Conservation (phyloP, 345 rosid species). For the Mercurialis annua region DNA sequence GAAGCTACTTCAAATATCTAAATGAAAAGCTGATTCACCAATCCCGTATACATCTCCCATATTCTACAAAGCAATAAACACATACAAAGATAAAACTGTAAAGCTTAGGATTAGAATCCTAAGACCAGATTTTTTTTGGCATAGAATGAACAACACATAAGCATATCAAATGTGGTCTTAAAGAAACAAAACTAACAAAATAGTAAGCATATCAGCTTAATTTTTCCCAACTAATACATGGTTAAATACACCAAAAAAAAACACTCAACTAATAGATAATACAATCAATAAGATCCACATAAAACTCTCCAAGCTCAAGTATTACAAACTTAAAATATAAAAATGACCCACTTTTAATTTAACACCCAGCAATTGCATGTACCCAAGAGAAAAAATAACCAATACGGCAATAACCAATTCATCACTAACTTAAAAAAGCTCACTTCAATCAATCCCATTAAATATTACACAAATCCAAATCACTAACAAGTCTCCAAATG, state of each 20-base stretch:
- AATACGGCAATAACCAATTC: not conserved
- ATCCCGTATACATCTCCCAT: not conserved
- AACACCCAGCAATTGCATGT: slow-evolving; percentile 14
- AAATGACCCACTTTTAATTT: slow-evolving; percentile 9
- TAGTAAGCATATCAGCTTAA: not conserved
- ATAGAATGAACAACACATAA: not conserved
- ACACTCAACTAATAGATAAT: not conserved
- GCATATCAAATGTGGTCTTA: not conserved
- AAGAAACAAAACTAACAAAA: not conserved
- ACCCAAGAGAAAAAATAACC: not conserved
- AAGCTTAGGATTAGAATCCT: not conserved
- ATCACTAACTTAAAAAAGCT: slow-evolving; percentile 21
- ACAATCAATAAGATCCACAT: slow-evolving; percentile 19
- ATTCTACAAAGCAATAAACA: not conserved
- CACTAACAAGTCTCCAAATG: slow-evolving; percentile 10
- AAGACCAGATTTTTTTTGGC: not conserved
- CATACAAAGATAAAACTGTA: not conserved
- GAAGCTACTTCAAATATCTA: not conserved
- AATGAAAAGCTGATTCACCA: not conserved
- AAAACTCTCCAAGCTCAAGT: slow-evolving; percentile 2
- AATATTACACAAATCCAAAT: slow-evolving; percentile 7
- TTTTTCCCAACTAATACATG: not conserved
- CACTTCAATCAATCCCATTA: slow-evolving; percentile 13
- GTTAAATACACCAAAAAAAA: not conserved
- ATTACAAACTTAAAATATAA: slow-evolving; percentile 1